A percentile compares a stretch with the other conserved stretches of the same genome.
These are phyloP conservation scores for Babesia gibsoni DNA, from an alignment of 169 alveolate species.

Conservation along the genomic window DNA sequence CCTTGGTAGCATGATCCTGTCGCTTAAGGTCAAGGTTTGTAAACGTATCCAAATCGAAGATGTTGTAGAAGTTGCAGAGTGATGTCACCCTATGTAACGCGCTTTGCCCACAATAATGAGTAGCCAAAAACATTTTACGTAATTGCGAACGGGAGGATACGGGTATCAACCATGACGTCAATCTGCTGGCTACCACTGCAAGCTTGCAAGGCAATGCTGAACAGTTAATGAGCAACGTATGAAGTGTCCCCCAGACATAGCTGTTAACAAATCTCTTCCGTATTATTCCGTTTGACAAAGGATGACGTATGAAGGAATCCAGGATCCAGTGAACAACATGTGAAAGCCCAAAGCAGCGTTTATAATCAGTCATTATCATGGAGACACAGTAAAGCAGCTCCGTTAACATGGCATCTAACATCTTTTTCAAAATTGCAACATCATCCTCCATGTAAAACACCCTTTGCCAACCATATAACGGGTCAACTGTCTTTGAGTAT, in stretches of 20 bases:
- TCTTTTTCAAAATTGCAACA: not conserved
- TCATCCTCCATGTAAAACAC: slow-evolving; percentile 52
- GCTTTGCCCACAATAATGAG: slow-evolving; percentile 48
- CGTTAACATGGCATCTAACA: slow-evolving; percentile 25
- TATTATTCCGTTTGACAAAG: slow-evolving; percentile 81
- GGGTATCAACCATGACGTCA: slow-evolving; percentile 75
- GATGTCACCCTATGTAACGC: slow-evolving; percentile 22
- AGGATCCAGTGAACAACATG: slow-evolving; percentile 86
- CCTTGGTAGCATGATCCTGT: slow-evolving; percentile 55
- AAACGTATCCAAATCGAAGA: slow-evolving; percentile 49
- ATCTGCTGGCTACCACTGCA: slow-evolving; percentile 80
- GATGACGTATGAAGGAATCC: slow-evolving; percentile 83
- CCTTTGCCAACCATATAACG: slow-evolving; percentile 69
- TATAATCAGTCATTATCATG: slow-evolving; percentile 54
- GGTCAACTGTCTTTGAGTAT: slow-evolving; percentile 64
- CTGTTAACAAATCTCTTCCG: slow-evolving; percentile 72
- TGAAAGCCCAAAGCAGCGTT: slow-evolving; percentile 76
- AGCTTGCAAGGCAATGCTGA: slow-evolving; percentile 80
- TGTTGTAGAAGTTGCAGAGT: slow-evolving; percentile 41
- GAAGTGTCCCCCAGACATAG: slow-evolving; percentile 70
- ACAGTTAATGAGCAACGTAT: slow-evolving; percentile 81
- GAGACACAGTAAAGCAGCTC: slow-evolving; percentile 47
- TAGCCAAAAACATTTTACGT: slow-evolving; percentile 28
- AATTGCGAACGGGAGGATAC: slow-evolving; percentile 25
- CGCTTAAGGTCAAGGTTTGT: slow-evolving; percentile 47